Evolutionary conservation across 1,139 yeast species (phyloP).

Genomic region (Saccharomyces hybrid): DNA sequence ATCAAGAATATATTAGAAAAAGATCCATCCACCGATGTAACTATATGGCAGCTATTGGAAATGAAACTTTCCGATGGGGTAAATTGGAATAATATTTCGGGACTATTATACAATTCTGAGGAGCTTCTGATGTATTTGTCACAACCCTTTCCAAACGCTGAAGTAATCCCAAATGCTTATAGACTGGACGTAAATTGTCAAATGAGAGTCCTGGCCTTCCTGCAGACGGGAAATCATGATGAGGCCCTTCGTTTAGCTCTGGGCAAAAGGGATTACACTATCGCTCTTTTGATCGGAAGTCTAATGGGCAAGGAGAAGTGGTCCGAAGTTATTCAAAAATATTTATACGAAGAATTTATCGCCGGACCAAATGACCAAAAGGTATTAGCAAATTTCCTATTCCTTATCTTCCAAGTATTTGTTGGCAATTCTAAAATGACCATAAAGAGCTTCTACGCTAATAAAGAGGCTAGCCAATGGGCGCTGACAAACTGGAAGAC

Average conservation of each 20-base stretch:
- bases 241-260: slow-evolving; percentile 61
- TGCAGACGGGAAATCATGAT: slow-evolving; percentile 59
- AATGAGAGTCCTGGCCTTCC: slow-evolving; percentile 23
- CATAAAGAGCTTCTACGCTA: slow-evolving; percentile 41
- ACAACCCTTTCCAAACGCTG: slow-evolving; percentile 14
- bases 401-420: slow-evolving; percentile 54
- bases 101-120: slow-evolving; percentile 26
- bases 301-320: slow-evolving; percentile 59
- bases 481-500: slow-evolving; percentile 48
- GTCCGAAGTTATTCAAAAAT: slow-evolving; percentile 48
- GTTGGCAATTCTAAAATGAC: slow-evolving; percentile 56
- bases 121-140: slow-evolving; percentile 21
- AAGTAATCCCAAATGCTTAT: slow-evolving; percentile 16
- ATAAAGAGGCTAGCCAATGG: slow-evolving; percentile 39
- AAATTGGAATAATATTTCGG: slow-evolving; percentile 22
- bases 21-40: slow-evolving; percentile 9
- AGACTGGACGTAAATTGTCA: slow-evolving; percentile 23
- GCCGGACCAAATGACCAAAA: slow-evolving; percentile 41
- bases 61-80: slow-evolving; percentile 17
- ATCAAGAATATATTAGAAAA: slow-evolving; percentile 9
- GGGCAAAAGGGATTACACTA: slow-evolving; percentile 64
- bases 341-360: slow-evolving; percentile 39
- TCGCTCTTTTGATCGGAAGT: slow-evolving; percentile 66
- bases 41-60: slow-evolving; percentile 20
- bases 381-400: slow-evolving; percentile 39